These are phyloP conservation scores for Plasmodium ovale DNA, from an alignment of 169 alveolate species.

Conservation along the genomic window DNA sequence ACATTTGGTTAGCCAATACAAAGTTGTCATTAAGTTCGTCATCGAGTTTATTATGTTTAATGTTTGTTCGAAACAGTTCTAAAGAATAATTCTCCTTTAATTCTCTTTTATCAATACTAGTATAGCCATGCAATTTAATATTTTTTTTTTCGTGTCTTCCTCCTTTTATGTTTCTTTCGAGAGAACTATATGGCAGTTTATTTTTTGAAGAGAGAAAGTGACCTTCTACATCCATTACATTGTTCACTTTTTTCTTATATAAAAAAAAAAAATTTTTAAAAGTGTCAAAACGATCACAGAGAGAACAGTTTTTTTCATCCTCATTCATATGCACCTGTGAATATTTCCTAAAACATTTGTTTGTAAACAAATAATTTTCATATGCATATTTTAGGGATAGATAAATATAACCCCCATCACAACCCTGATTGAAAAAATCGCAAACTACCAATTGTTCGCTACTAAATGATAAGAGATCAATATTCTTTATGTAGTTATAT, in stretches of 20 bases:
- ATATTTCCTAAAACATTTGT: constrained; percentile 51
- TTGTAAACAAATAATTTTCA: constrained; percentile 59
- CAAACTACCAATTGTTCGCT: constrained; percentile 45
- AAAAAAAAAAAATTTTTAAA: constrained; percentile 35
- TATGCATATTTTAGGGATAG: constrained; percentile 71
- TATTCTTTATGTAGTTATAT: constrained; percentile 54
- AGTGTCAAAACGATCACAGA: constrained; percentile 63
- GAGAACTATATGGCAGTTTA: neutral
- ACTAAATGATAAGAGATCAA: constrained; percentile 39
- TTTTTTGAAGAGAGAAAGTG: no score
- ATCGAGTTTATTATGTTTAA: neutral
- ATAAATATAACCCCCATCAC: constrained; percentile 69
- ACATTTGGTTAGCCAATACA: neutral
- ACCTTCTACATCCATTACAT: no score
- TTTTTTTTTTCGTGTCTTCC: neutral
- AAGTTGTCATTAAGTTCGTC: constrained; percentile 18
- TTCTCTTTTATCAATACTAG: neutral
- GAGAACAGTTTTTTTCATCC: constrained; percentile 15
- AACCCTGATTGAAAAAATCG: constrained; percentile 67
- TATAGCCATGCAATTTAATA: neutral
- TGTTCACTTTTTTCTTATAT: neutral
- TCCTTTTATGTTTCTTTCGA: neutral
- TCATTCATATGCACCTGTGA: neutral
- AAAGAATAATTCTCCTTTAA: no score
- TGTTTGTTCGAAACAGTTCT: no score